Percentiles rank a stretch among this genome's conserved stretches.
phyloP scores from a whole-genome alignment of 2,329 filamentous ascomycete genomes.

The Colletotrichum cordylinicola region DNA sequence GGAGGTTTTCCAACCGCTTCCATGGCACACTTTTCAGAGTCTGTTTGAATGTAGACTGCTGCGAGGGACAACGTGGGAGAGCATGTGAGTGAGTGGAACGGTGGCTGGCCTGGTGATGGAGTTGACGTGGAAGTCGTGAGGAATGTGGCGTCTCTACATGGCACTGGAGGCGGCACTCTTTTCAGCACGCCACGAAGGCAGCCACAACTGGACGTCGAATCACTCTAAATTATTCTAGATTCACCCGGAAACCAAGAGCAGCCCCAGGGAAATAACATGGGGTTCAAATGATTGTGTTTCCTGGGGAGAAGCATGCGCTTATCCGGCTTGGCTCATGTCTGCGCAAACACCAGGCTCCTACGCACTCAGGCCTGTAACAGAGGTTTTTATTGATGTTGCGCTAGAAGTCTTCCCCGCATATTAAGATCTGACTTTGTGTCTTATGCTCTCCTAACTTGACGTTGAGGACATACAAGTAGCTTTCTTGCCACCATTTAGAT shows the following conservation, averaged over 20 bases:
- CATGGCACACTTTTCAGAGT: background rate
- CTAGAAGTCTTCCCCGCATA: no score
- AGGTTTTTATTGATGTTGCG: no score
- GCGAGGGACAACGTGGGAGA: background rate
- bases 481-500: no score
- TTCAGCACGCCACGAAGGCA: background rate
- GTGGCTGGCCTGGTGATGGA: background rate
- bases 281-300: no score
- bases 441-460: no score
- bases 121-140: background rate
- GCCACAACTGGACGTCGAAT: background rate
- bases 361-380: no score
- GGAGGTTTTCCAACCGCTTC: fast-evolving
- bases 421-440: no score
- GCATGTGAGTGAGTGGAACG: background rate
- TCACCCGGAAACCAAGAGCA: fast-evolving
- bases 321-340: no score
- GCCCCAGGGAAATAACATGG: background rate
- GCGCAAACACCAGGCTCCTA: no score
- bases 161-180: background rate
- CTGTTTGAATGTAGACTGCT: background rate
- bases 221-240: background rate
- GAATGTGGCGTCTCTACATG: background rate
- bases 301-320: no score
- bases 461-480: no score